Conservation (phyloP, 495 filamentous ascomycete species). For the Podospora australis region DNA sequence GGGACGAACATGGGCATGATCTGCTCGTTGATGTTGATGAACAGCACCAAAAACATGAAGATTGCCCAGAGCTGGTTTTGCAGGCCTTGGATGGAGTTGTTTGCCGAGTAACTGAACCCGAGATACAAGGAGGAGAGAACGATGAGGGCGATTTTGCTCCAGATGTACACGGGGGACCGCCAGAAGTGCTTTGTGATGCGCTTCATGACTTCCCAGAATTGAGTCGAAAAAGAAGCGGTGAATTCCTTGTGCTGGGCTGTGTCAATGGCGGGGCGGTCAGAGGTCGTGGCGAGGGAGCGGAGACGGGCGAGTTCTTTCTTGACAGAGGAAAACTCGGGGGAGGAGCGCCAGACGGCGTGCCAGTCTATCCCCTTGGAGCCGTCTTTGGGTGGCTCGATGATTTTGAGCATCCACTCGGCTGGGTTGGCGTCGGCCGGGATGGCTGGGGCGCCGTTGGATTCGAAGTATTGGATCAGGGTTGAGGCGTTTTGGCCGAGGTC, state of each 20-base stretch:
- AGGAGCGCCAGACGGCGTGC: background rate
- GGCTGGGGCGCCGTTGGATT: slow-evolving; percentile 56
- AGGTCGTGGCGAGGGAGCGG: background rate
- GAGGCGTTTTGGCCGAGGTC: slow-evolving; percentile 38
- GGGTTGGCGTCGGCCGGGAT: slow-evolving; percentile 21
- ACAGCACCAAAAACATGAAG: slow-evolving; percentile 48
- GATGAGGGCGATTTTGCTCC: slow-evolving; percentile 43
- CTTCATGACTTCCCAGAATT: slow-evolving; percentile 21
- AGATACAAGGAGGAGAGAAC: slow-evolving; percentile 32
- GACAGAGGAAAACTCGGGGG: background rate
- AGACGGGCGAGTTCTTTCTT: background rate
- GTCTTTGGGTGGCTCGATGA: background rate
- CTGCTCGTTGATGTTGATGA: slow-evolving; percentile 38
- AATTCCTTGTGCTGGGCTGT: background rate
- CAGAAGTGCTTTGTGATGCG: slow-evolving; percentile 63
- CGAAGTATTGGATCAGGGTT: slow-evolving; percentile 36
- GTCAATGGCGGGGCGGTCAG: background rate
- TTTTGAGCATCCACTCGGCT: background rate
- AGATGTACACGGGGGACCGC: slow-evolving; percentile 62
- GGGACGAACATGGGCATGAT: slow-evolving; percentile 62
- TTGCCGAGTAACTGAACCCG: slow-evolving; percentile 44
- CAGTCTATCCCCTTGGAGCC: background rate
- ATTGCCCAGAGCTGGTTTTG: slow-evolving; percentile 66
- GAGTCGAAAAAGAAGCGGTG: background rate
- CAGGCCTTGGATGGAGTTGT: slow-evolving; percentile 56